Evolutionary conservation across 106 monocot species (phyloP).

Genomic region (Dendrobium nobile): DNA sequence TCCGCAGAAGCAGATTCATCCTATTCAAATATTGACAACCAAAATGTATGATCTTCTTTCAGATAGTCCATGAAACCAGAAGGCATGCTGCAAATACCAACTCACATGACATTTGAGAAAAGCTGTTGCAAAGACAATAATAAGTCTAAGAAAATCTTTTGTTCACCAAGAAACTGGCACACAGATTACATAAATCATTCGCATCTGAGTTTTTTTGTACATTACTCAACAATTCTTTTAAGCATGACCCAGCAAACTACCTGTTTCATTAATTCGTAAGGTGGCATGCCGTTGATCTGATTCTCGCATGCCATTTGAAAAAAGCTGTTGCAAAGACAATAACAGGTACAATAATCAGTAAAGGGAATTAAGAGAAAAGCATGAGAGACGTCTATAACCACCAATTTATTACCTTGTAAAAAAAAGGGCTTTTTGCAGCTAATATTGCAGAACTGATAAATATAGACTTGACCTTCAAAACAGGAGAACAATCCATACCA

Average conservation of each 20-base stretch:
- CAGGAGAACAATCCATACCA: conserved; percentile 45
- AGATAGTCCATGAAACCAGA: too few species aligned
- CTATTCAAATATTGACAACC: too few species aligned
- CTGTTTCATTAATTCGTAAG: conserved; percentile 47
- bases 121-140: too few species aligned
- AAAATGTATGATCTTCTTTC: too few species aligned
- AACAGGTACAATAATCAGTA: background rate
- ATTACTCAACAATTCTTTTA: too few species aligned
- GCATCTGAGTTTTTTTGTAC: background rate
- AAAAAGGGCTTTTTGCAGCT: conserved; percentile 46
- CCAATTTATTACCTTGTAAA: conserved; percentile 24
- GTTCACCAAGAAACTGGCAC: too few species aligned
- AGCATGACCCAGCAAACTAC: conserved; percentile 8
- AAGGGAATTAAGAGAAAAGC: background rate
- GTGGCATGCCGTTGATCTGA: conserved; percentile 68
- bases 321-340: conserved; percentile 30
- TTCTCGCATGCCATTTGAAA: conserved; percentile 71
- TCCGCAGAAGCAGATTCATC: too few species aligned
- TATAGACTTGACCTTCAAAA: conserved; percentile 30
- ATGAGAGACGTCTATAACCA: background rate
- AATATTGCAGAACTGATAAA: conserved; percentile 44
- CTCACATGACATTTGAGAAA: too few species aligned
- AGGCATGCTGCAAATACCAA: too few species aligned
- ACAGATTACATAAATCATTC: background rate
- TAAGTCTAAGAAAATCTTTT: too few species aligned